A percentile compares a stretch with the other conserved stretches of the same genome.
Evolutionary conservation across 768 basidiomycete genomes (phyloP).

Genomic region (Clitopilus passeckerianus): DNA sequence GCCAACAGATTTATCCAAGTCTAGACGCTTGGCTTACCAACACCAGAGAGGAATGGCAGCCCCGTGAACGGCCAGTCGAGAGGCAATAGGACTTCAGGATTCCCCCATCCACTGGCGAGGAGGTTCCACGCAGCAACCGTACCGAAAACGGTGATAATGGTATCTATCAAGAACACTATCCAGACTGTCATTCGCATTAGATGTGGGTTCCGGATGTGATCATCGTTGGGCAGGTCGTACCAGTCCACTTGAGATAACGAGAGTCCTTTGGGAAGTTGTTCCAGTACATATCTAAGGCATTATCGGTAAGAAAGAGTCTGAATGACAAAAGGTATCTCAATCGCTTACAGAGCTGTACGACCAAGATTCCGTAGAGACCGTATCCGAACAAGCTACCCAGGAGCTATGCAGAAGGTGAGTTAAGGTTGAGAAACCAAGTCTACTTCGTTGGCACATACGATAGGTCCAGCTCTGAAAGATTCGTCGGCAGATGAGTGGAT

Average conservation of each 20-base stretch:
- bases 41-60: slow-evolving; percentile 3
- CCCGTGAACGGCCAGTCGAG: slow-evolving; percentile 5
- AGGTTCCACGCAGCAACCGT: slow-evolving; percentile 3
- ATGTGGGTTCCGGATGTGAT: neutral
- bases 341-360: slow-evolving; percentile 3
- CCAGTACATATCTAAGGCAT: neutral
- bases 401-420: neutral
- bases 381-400: slow-evolving; percentile 5
- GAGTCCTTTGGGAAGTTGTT: slow-evolving; percentile 2
- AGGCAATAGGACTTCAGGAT: neutral
- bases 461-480: neutral
- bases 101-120: slow-evolving; percentile 3
- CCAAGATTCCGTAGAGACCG: slow-evolving; percentile 3
- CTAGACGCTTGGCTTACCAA: neutral
- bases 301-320: neutral
- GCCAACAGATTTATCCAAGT: neutral
- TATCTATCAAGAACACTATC: slow-evolving; percentile 5
- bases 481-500: neutral
- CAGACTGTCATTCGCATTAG: slow-evolving; percentile 1
- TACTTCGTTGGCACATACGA: neutral
- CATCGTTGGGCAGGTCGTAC: neutral
- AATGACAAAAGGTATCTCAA: neutral
- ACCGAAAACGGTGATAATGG: slow-evolving; percentile 3
- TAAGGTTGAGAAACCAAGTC: neutral
- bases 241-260: neutral